These are phyloP conservation scores for Epichloe glyceriae DNA, from an alignment of 2,329 filamentous ascomycete species.

Conservation along the genomic window DNA sequence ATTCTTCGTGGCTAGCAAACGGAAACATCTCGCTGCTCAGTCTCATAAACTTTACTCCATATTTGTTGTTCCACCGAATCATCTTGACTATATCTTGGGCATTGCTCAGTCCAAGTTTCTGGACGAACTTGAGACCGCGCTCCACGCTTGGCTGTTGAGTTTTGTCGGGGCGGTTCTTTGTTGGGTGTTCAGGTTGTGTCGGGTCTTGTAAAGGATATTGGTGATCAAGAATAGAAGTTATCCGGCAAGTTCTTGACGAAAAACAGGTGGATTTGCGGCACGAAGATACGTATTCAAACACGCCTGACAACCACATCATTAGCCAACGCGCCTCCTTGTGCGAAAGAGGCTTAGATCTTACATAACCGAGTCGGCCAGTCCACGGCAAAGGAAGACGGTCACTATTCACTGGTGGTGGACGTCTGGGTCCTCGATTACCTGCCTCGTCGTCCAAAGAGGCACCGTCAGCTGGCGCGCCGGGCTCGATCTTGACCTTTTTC, in stretches of 20 bases:
- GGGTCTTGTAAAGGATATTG: constrained; percentile 69
- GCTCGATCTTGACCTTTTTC: not conserved
- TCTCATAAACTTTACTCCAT: constrained; percentile 83
- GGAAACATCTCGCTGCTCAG: constrained; percentile 95
- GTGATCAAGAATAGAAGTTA: constrained; percentile 81
- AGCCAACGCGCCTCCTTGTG: constrained; percentile 2
- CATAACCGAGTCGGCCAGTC: constrained; percentile 82
- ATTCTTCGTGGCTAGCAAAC: constrained; percentile 77
- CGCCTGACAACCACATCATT: constrained; percentile 35
- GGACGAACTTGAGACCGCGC: constrained; percentile 59
- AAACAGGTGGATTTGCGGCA: constrained; percentile 67
- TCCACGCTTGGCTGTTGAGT: constrained; percentile 51
- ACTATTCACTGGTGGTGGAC: constrained; percentile 71
- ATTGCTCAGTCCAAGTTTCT: constrained; percentile 69
- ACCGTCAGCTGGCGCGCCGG: not conserved
- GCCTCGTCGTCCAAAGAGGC: not conserved
- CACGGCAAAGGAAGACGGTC: constrained; percentile 74
- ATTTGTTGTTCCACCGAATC: constrained; percentile 82
- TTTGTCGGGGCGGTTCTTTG: constrained; percentile 76
- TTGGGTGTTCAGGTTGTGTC: constrained; percentile 62
- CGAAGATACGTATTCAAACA: constrained; percentile 89
- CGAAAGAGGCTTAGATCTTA: constrained; percentile 28
- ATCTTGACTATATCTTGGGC: constrained; percentile 74
- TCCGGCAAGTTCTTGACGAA: constrained; percentile 80
- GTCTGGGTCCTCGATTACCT: constrained; percentile 26